phyloP scores from a whole-genome alignment of 2,329 filamentous ascomycete species.

The Sporothrix globosa region DNA sequence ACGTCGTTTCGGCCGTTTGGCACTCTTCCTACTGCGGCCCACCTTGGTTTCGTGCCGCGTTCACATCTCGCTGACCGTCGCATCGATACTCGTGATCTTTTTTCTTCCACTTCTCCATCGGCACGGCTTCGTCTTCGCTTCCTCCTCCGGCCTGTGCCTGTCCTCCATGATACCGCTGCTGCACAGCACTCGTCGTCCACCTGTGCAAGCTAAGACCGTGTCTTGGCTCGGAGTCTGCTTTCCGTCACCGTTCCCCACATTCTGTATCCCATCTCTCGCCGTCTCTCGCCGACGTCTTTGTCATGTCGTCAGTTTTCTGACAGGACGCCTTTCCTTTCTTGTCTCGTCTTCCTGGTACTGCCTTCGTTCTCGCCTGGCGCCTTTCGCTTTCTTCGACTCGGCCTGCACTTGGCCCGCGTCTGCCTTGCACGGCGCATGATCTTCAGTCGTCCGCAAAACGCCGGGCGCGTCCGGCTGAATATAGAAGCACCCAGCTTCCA shows the following conservation, averaged over 20 bases:
- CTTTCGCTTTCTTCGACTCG: conserved; percentile 18
- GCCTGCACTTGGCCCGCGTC: conserved; percentile 11
- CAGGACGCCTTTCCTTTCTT: neutral
- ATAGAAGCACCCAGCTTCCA: conserved; percentile 21
- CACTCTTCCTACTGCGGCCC: neutral
- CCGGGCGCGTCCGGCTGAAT: conserved; percentile 31
- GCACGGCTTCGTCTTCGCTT: neutral
- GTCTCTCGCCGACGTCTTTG: conserved; percentile 3
- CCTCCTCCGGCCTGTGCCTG: neutral
- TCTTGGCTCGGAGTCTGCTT: conserved; percentile 3
- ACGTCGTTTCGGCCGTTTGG: neutral
- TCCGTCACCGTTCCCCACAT: neutral
- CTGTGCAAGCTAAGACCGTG: conserved; percentile 8
- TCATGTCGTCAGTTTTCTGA: conserved; percentile 25
- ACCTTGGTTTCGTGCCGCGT: neutral
- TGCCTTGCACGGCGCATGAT: conserved; percentile 22
- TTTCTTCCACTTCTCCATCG: neutral
- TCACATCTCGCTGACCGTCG: neutral
- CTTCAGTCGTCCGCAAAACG: conserved; percentile 18
- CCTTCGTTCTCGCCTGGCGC: neutral
- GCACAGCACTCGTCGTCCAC: conserved; percentile 10
- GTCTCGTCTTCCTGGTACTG: neutral
- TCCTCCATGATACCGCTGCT: conserved; percentile 19
- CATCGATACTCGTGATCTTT: conserved; percentile 19
- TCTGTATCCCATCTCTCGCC: neutral